Conservation (phyloP, 2,329 filamentous ascomycete species). For the Cytospora mali region DNA sequence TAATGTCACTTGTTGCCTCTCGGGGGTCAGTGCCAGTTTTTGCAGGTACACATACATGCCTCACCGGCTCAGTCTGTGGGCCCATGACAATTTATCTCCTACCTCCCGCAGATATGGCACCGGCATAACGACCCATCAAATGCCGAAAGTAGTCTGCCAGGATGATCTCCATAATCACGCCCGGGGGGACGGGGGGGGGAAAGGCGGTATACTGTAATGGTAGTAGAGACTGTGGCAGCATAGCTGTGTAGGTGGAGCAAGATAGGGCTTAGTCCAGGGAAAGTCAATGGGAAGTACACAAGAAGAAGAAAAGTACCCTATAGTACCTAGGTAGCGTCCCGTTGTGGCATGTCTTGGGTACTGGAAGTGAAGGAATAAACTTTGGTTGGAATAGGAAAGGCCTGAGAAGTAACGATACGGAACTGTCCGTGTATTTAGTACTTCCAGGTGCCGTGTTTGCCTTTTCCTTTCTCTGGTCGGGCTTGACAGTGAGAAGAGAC, state of each 20-base stretch:
- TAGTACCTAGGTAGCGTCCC: neutral
- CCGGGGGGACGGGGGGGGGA: neutral
- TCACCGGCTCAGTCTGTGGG: slow-evolving; percentile 9
- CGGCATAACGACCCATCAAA: slow-evolving; percentile 11
- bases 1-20: neutral
- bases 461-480: neutral
- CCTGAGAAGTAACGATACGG: neutral
- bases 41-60: neutral
- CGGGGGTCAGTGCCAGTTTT: neutral
- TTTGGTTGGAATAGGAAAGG: neutral
- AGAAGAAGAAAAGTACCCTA: neutral
- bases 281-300: neutral
- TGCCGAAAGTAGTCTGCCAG: slow-evolving; percentile 19
- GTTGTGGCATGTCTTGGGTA: neutral
- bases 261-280: neutral
- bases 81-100: slow-evolving; percentile 12
- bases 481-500: neutral
- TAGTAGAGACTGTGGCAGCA: neutral
- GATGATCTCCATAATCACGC: slow-evolving; percentile 7
- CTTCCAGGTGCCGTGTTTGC: neutral
- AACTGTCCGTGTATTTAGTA: neutral
- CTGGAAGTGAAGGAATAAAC: neutral
- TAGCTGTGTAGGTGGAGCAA: neutral
- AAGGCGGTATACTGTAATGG: neutral
- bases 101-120: neutral